Conservation (phyloP, 129 eudicot genomes). For the Escallonia rubra region DNA sequence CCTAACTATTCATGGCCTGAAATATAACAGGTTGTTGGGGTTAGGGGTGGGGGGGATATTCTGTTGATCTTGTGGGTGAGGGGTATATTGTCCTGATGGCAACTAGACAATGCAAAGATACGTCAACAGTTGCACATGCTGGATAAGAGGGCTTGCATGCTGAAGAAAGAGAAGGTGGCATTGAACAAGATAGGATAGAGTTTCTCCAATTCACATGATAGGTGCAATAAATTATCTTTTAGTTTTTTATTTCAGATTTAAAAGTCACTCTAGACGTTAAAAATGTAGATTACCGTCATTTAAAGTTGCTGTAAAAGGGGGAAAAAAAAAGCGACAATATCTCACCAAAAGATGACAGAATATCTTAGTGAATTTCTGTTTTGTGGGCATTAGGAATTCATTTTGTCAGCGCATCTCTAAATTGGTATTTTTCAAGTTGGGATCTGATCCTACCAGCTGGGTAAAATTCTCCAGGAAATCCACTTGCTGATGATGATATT, state of each 20-base stretch:
- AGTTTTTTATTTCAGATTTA: not conserved
- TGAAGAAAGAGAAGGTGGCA: not conserved
- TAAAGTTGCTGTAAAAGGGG: not conserved
- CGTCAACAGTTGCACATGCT: not conserved
- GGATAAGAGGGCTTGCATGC: not conserved
- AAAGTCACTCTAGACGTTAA: not conserved
- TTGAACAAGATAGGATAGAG: not conserved
- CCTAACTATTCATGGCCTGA: not conserved
- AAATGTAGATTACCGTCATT: not conserved
- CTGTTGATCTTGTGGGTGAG: no score
- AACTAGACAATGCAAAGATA: not conserved
- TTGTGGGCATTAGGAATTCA: constrained; percentile 9
- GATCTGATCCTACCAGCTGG: constrained; percentile 18
- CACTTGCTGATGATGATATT: constrained; percentile 9
- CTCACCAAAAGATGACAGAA: constrained; percentile 7
- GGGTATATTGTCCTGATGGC: not conserved
- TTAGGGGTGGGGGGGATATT: no score
- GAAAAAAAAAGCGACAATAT: not conserved
- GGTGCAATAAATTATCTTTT: not conserved
- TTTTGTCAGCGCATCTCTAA: constrained; percentile 2
- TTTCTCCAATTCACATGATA: not conserved
- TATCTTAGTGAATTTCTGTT: not conserved
- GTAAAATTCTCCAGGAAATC: constrained; percentile 8
- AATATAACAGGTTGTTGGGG: not conserved
- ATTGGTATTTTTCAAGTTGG: not conserved